A percentile compares a stretch with the other conserved stretches of the same genome.
Conservation (phyloP, 2,329 filamentous ascomycete species). For the Sclerotinia subarctica region DNA sequence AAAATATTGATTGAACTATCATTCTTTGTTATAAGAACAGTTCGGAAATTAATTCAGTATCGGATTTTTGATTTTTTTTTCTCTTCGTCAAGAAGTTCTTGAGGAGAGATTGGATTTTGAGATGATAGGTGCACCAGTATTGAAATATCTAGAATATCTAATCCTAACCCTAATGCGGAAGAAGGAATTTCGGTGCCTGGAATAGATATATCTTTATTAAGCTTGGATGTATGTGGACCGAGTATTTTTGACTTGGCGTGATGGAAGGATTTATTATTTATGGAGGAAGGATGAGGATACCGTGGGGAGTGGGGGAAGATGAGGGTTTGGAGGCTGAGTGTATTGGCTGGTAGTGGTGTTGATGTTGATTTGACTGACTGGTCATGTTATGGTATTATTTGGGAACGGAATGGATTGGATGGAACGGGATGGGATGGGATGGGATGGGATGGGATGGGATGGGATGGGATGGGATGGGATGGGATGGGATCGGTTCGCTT, state of each 20-base stretch:
- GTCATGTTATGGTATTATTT: not conserved
- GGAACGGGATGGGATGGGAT: not conserved
- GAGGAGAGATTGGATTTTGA: no score
- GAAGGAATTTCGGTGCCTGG: not conserved
- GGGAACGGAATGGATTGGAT: not conserved
- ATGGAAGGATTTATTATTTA: not conserved
- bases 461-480: not conserved
- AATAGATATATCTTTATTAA: no score
- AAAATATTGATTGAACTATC: no score
- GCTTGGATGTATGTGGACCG: not conserved
- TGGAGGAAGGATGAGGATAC: not conserved
- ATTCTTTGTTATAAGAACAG: no score
- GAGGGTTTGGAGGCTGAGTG: not conserved
- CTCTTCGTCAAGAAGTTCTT: no score
- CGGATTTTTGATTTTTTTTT: no score
- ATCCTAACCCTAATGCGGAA: not conserved
- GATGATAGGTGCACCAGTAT: no score
- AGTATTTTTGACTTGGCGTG: not conserved
- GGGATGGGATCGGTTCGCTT: not conserved
- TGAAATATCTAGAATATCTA: no score
- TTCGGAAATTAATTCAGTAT: no score
- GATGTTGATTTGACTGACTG: not conserved
- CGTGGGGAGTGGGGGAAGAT: not conserved
- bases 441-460: not conserved
- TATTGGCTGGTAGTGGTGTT: not conserved